phyloP scores from a whole-genome alignment of 2,329 filamentous ascomycete genomes.

The Sporothrix schenckii region DNA sequence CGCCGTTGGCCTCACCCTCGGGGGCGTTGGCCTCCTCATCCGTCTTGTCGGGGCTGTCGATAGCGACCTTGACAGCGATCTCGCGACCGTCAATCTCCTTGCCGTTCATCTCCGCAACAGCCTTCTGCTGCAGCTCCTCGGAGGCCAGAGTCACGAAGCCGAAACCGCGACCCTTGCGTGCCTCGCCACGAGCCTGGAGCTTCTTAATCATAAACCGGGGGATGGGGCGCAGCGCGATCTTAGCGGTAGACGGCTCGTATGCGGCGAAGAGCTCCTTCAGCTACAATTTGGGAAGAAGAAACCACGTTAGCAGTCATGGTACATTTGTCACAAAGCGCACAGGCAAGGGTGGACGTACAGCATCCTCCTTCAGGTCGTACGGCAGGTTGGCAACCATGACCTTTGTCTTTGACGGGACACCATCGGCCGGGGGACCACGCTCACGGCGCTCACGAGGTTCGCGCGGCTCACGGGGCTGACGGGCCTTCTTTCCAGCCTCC shows the following conservation, averaged over 20 bases:
- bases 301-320: neutral
- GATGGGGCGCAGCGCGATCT: constrained; percentile 97
- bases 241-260: constrained; percentile 91
- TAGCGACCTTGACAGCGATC: constrained; percentile 99
- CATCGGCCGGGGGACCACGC: constrained; percentile 95
- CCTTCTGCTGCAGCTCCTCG: constrained; percentile 96
- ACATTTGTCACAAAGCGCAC: neutral
- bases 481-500: constrained; percentile 60
- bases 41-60: constrained; percentile 97
- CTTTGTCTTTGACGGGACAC: constrained; percentile 98
- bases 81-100: constrained; percentile 98
- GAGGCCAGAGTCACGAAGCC: constrained; percentile 95
- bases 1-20: constrained; percentile 49
- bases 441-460: constrained; percentile 67
- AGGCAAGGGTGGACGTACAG: constrained; percentile 60
- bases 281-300: constrained; percentile 51
- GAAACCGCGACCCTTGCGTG: constrained; percentile 98
- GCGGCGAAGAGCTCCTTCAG: constrained; percentile 95
- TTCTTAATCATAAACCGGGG: constrained; percentile 99
- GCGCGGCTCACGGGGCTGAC: constrained; percentile 54
- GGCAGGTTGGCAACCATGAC: constrained; percentile 99
- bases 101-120: constrained; percentile 97
- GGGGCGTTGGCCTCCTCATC: constrained; percentile 75
- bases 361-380: constrained; percentile 96
- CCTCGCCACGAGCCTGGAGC: constrained; percentile 95